Evolutionary conservation across 768 basidiomycete genomes (phyloP), one percentile per base, ranked within the genome.

Genomic region (Hemileccinum impolitum): DNA sequence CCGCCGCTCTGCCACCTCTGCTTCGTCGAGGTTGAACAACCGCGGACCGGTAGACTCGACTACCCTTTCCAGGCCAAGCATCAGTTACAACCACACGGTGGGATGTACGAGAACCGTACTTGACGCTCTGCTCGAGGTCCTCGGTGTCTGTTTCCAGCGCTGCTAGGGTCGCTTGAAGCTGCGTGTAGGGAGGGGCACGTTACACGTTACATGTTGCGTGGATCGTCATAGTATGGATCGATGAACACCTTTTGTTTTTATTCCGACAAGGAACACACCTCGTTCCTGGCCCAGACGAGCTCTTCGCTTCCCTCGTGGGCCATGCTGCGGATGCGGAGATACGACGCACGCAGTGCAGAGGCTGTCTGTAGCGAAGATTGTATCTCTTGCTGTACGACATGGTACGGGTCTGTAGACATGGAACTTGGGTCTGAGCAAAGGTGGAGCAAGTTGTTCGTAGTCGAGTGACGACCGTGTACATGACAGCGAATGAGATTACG

Each of bases 101-200:
- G 8, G 6, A 14, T 13, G n/a, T 15, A 13, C 13, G n/a, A n/a
- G 31, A 19, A 1, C 64, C 79, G 55, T 66, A 90, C 90, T 81
- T 85, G 38, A 98, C 94, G 60, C 90, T 93, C 62, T 92, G 91
- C 43, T 96, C 94, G n/a, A 98, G 70, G 64, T 93, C 93, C 52
- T 93, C 90, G 19, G 95, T 64, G 70, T 97, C 94, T 0, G 87
- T 86, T 62, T 94, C 90, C 23, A 97, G 71, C 2, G 85, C 71
- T 1, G 81, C 77, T 9, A 98, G 76, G 2, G 87, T 87, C 0
- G 82, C 84, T 65, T 83, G 84, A 45, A 96, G 71, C 87, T 91
- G 64, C 18, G 17, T 11, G 23, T 37, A 18, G 14, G 23, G 2
- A 14, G 26, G 11, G n/a, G 11, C 7, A 30, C 7, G 28, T 30